Base-by-base conservation (phyloP, 2,329 filamentous ascomycete species). In the Camillea tinctor region DNA sequence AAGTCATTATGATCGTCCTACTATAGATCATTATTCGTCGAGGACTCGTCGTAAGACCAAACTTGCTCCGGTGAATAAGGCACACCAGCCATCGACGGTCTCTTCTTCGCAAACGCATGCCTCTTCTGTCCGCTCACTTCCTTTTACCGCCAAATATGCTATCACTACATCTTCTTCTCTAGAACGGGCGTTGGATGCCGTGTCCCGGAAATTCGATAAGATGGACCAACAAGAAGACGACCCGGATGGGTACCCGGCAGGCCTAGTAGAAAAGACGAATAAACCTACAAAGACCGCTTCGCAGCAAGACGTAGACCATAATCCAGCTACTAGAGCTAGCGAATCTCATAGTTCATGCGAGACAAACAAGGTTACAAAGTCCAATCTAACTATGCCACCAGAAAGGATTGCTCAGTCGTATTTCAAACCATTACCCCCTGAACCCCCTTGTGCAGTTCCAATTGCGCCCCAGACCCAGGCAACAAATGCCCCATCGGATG, bases 101-200 rank as follows among this genome's bases (percentile, higher is more conserved):
- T 54, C n/a, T 44, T 61, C 65, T 15, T 60, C 55, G 19, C 60
- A 57, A n/a, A 68, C 63, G 11, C 68, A 66, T 13, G 60, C 63
- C 8, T 73, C 66, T 11, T 66, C 68, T 9, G 57, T 66, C 21
- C 68, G 68, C 20, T 69, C 69, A 21, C 61, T 75, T 4, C 73
- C 74, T 13, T 72, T 64, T 24, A 65, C 68, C n/a, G 72, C 72
- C 52, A 69, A 63, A 51, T 62, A 70, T 54, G 69, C 69, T 6
- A 57, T 64, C 15, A 66, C 66, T 50, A 71, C 63, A 36, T 54
- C 66, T 48, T 74, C 74, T 9, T 75, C 74, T 15, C 60, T 74
- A 30, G 71, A 74, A 50, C 59, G 67, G 50, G 73, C 72, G 22
- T 60, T 76, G 23, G 67, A 75, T 50, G 68, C 64, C 11, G 70